Evolutionary conservation across 768 basidiomycete genomes (phyloP).

Genomic region (Coprinellus micaceus): DNA sequence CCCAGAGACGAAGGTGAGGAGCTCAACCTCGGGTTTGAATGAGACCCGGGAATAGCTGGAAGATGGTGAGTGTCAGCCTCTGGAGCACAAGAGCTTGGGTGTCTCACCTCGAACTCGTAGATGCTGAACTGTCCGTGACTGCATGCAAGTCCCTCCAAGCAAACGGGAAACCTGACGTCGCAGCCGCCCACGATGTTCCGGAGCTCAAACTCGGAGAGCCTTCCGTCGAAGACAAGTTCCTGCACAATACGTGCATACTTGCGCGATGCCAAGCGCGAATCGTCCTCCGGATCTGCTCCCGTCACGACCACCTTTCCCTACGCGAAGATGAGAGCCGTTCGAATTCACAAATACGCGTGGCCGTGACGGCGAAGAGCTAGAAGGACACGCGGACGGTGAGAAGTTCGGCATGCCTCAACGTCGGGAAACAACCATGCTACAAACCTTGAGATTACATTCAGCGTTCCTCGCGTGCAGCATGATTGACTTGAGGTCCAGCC

Average conservation of each 20-base stretch:
- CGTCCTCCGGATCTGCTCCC: slow-evolving; percentile 98
- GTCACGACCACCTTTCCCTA: slow-evolving; percentile 99
- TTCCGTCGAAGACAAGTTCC: slow-evolving; percentile 98
- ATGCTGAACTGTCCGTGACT: slow-evolving; percentile 97
- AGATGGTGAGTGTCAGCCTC: no score
- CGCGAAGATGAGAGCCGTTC: slow-evolving; percentile 99
- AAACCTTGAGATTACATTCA: slow-evolving; percentile 99
- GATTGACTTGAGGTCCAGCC: slow-evolving; percentile 96
- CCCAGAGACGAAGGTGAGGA: slow-evolving; percentile 97
- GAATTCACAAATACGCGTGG: slow-evolving; percentile 99
- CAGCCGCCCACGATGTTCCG: slow-evolving; percentile 99
- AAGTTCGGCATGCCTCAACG: slow-evolving; percentile 57
- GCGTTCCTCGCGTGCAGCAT: slow-evolving; percentile 97
- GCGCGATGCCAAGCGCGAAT: slow-evolving; percentile 91
- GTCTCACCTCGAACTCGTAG: slow-evolving; percentile 90
- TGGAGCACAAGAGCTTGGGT: background rate
- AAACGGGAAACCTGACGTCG: slow-evolving; percentile 98
- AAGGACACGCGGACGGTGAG: slow-evolving; percentile 48
- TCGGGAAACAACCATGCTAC: slow-evolving; percentile 46
- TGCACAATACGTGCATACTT: slow-evolving; percentile 99
- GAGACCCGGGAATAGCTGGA: slow-evolving; percentile 92
- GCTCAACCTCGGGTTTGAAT: slow-evolving; percentile 98
- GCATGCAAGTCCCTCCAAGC: slow-evolving; percentile 95
- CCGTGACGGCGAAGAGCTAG: slow-evolving; percentile 99
- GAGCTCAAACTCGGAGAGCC: slow-evolving; percentile 99